Evolutionary conservation across 768 basidiomycete genomes (phyloP), one percentile per base, ranked within the genome.

Genomic region (Rhodosporidiobolus sp.): DNA sequence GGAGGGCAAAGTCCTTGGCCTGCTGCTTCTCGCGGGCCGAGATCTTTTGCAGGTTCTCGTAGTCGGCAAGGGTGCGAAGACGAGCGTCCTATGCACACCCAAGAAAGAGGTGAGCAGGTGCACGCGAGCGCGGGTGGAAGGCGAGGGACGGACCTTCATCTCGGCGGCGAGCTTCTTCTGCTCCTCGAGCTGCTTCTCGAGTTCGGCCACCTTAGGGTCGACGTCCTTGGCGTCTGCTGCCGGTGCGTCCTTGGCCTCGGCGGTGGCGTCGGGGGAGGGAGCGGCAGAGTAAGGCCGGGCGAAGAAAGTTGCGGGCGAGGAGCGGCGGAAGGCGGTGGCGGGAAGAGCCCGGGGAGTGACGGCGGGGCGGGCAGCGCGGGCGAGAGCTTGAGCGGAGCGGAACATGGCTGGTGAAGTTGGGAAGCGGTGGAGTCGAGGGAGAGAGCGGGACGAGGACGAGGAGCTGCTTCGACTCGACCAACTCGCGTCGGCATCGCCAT

Each of bases 61-160:
- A 94, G 83, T 99, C 96, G 77, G 96, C 96, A 80, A 94, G 90
- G 69, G 91, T 85, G 80, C 97, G 96, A 58, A 90, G 88, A 77
- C 96, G 85, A 74, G 93, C 91, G 80, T 88, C 86, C 95, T 96
- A 81, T 28, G 50, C 16, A 64, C 54, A 34, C 34, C 34, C n/a
- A n/a, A 35, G 35, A 43, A 28, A 30, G 48, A 54, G 63, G 38
- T 35, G 34, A 64, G 65, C 20, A 32, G 55, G 24, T 19, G n/a
- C n/a, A n/a, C n/a, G n/a, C n/a, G n/a, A n/a, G n/a, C 22, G 57
- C 30, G 46, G 24, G 50, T n/a, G n/a, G 30, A 45, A 48, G 14
- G 19, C 46, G 49, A 24, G 83, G 28, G 56, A 53, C 90, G 77
- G 78, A 93, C 92, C 73, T 88, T 91, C 72, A 93, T 84, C 81